phyloP scores from a whole-genome alignment of 2,329 filamentous ascomycete genomes.

The Colletotrichum graminicola region DNA sequence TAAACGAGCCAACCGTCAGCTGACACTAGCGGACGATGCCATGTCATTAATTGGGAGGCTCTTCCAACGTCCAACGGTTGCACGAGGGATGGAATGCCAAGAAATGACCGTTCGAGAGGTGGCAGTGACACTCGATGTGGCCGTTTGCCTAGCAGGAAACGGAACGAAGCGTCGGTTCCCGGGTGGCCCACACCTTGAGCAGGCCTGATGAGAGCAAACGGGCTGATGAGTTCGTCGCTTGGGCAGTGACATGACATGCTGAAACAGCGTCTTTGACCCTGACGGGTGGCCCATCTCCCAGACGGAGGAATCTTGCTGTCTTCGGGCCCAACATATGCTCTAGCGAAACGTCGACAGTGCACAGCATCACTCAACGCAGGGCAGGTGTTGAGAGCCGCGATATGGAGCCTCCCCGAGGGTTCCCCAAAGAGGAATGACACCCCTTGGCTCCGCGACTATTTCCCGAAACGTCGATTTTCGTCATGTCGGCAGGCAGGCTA shows the following conservation, averaged over 20 bases:
- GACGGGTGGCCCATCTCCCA: constrained; percentile 3
- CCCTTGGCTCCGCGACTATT: not conserved
- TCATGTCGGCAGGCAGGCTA: constrained; percentile 23
- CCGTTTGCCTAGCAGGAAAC: constrained; percentile 2
- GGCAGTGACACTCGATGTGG: constrained; percentile 21
- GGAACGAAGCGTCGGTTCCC: not conserved
- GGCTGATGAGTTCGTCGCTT: constrained; percentile 31
- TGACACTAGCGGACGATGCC: constrained; percentile 4
- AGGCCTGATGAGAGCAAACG: not conserved
- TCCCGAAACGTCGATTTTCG: constrained; percentile 2
- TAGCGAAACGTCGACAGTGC: constrained; percentile 17
- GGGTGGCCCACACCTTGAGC: not conserved
- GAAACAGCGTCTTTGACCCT: constrained; percentile 32
- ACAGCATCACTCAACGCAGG: not conserved
- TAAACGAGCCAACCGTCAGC: constrained; percentile 4
- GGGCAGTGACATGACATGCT: constrained; percentile 15
- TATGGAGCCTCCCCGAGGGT: not conserved
- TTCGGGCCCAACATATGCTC: constrained; percentile 3
- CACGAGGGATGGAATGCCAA: constrained; percentile 30
- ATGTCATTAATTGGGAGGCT: constrained; percentile 1
- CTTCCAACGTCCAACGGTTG: constrained; percentile 3
- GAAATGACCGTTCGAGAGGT: constrained; percentile 2
- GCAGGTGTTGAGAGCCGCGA: not conserved
- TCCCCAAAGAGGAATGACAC: not conserved
- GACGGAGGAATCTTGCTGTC: constrained; percentile 18